These are phyloP conservation scores for Mrakiaceae sp. DNA, from an alignment of 1,284 basidiomycete genomes.

Conservation along the genomic window DNA sequence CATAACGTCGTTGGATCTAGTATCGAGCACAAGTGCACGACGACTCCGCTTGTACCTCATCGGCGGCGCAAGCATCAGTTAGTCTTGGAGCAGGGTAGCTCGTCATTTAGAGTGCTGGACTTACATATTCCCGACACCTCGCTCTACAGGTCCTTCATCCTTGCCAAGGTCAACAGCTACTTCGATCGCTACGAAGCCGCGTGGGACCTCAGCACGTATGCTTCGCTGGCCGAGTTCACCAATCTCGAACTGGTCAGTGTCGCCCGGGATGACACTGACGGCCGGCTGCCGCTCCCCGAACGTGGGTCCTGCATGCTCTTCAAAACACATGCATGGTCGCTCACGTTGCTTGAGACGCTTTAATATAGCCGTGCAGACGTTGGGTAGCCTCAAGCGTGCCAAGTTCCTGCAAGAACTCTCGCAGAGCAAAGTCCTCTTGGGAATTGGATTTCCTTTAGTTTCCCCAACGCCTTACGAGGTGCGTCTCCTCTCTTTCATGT, in stretches of 20 bases:
- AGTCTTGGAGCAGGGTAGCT: neutral
- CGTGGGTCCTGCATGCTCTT: neutral
- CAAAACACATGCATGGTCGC: too few species aligned
- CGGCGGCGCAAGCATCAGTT: neutral
- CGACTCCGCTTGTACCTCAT: neutral
- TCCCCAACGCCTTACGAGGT: constrained; percentile 4
- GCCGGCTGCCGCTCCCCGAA: neutral
- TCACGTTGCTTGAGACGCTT: too few species aligned
- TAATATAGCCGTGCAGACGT: too few species aligned
- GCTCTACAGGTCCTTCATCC: neutral
- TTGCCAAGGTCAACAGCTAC: constrained; percentile 4
- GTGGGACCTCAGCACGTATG: constrained; percentile 1
- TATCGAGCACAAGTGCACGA: constrained; percentile 3
- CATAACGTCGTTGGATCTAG: constrained; percentile 1
- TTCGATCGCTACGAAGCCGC: constrained; percentile 8
- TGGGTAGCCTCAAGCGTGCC: neutral
- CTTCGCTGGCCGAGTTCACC: neutral
- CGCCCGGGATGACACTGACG: neutral
- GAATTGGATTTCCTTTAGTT: constrained; percentile 4
- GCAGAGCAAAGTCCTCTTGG: neutral
- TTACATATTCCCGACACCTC: neutral
- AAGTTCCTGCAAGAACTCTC: constrained; percentile 7
- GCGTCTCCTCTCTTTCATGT: neutral
- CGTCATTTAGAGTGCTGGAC: too few species aligned
- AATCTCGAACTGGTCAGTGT: neutral